These are phyloP conservation scores for Kondoa subrosea DNA, from an alignment of 768 basidiomycete genomes.

Conservation along the genomic window DNA sequence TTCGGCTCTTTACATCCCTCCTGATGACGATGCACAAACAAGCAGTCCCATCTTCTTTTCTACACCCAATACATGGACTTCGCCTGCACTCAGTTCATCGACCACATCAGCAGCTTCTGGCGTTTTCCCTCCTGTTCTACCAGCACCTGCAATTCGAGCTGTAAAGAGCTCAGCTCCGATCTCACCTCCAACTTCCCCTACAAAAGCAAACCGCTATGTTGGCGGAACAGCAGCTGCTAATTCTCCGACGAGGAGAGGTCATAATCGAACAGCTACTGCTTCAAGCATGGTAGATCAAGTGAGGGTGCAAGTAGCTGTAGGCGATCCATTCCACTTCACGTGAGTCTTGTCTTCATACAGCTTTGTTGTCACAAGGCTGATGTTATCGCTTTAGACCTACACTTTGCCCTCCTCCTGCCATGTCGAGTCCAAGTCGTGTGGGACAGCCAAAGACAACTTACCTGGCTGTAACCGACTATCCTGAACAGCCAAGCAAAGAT, in stretches of 20 bases:
- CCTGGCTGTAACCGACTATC: slow-evolving; percentile 3
- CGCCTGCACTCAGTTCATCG: background rate
- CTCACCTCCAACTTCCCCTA: slow-evolving; percentile 2
- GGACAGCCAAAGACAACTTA: slow-evolving; percentile 2
- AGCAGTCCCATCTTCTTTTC: slow-evolving; percentile 15
- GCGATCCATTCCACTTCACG: slow-evolving; percentile 24
- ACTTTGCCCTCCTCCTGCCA: slow-evolving; percentile 12
- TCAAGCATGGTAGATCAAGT: slow-evolving; percentile 16
- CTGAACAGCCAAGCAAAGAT: slow-evolving; percentile 10
- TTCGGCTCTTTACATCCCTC: slow-evolving; percentile 13
- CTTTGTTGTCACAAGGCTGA: slow-evolving; percentile 20
- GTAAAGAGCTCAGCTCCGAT: background rate
- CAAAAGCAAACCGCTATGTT: slow-evolving; percentile 5
- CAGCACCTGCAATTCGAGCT: background rate
- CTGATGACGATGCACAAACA: slow-evolving; percentile 1
- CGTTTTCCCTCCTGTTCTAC: background rate
- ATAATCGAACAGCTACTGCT: slow-evolving; percentile 3
- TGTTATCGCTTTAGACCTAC: slow-evolving; percentile 16
- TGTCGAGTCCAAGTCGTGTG: slow-evolving; percentile 10
- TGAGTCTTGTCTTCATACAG: slow-evolving; percentile 18
- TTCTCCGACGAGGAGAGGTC: slow-evolving; percentile 9
- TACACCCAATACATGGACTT: background rate
- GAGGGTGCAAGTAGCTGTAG: slow-evolving; percentile 13
- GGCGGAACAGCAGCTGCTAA: slow-evolving; percentile 10
- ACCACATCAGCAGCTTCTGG: background rate